phyloP scores from a whole-genome alignment of 345 rosid species.

The Kandelia obovata region DNA sequence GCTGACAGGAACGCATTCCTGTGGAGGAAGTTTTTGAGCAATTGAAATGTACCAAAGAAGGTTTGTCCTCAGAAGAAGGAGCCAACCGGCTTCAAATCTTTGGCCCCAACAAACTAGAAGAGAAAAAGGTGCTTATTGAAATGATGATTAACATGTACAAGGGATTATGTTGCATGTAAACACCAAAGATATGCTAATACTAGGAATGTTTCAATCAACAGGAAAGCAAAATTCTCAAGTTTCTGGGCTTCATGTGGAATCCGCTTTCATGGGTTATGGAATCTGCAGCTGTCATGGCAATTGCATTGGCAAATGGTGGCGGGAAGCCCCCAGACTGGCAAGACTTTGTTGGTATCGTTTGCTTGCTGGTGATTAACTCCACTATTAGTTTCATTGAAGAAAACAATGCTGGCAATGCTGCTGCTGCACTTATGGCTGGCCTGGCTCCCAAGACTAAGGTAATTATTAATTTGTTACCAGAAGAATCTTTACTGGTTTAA shows the following conservation, averaged over 20 bases:
- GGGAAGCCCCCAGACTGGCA: constrained; percentile 81
- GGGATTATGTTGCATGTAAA: background rate
- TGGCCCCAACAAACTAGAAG: constrained; percentile 91
- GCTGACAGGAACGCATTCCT: constrained; percentile 67
- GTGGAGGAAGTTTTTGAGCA: constrained; percentile 86
- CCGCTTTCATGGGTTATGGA: constrained; percentile 95
- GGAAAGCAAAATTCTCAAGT: constrained; percentile 79
- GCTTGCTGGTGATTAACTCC: constrained; percentile 72
- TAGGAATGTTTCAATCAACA: constrained; percentile 12
- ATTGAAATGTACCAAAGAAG: constrained; percentile 72
- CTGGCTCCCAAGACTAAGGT: constrained; percentile 78
- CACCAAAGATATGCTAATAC: background rate
- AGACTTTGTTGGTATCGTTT: constrained; percentile 64
- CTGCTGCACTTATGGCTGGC: constrained; percentile 86
- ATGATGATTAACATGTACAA: background rate
- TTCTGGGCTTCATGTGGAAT: constrained; percentile 92
- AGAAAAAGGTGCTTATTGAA: constrained; percentile 48
- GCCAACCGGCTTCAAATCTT: constrained; percentile 69
- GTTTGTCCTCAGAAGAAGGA: constrained; percentile 61
- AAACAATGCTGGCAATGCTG: constrained; percentile 90
- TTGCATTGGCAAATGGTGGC: constrained; percentile 72
- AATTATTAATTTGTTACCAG: background rate
- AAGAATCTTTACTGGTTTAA: too few relatives aligned
- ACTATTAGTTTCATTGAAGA: constrained; percentile 83
- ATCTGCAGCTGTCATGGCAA: constrained; percentile 85